Evolutionary conservation across 805 yeast species (phyloP).

Genomic region (Yueomyces sp.): DNA sequence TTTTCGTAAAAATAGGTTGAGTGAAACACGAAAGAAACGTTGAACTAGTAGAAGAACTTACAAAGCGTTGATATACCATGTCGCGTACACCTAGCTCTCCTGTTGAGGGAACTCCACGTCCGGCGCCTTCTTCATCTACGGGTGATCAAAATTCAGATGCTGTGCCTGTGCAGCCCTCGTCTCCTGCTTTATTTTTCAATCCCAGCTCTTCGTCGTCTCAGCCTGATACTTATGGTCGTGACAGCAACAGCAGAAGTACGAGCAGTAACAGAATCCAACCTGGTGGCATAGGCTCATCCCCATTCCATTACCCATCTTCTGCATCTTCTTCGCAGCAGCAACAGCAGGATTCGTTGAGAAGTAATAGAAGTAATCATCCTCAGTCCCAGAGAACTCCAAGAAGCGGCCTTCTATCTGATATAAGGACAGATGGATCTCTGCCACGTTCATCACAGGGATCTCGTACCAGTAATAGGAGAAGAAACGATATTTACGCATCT

Average conservation of each 20-base stretch:
- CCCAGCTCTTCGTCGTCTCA: slow-evolving; percentile 21
- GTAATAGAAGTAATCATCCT: slow-evolving; percentile 6
- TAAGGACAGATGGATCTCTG: slow-evolving; percentile 32
- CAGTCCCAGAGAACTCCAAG: slow-evolving; percentile 8
- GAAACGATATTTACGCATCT: slow-evolving; percentile 69
- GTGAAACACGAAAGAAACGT: too few species aligned
- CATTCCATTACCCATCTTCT: slow-evolving; percentile 32
- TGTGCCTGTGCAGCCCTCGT: slow-evolving; percentile 26
- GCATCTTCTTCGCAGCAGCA: slow-evolving; percentile 8
- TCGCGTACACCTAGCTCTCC: slow-evolving; percentile 20
- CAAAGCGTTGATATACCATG: not conserved
- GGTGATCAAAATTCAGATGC: slow-evolving; percentile 26
- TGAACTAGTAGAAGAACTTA: too few species aligned
- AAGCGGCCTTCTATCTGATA: slow-evolving; percentile 25
- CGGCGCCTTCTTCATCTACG: slow-evolving; percentile 20
- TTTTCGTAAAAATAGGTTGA: too few species aligned
- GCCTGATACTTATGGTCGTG: slow-evolving; percentile 17
- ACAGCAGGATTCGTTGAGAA: slow-evolving; percentile 6
- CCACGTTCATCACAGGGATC: slow-evolving; percentile 27
- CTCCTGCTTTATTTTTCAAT: slow-evolving; percentile 23
- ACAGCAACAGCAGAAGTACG: slow-evolving; percentile 6
- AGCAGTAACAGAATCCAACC: not conserved
- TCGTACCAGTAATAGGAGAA: slow-evolving; percentile 38
- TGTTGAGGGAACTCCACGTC: slow-evolving; percentile 15
- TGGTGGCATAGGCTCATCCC: slow-evolving; percentile 30